These are phyloP conservation scores for Spinacia oleracea DNA, from an alignment of 179 eudicot genomes.

Conservation along the genomic window DNA sequence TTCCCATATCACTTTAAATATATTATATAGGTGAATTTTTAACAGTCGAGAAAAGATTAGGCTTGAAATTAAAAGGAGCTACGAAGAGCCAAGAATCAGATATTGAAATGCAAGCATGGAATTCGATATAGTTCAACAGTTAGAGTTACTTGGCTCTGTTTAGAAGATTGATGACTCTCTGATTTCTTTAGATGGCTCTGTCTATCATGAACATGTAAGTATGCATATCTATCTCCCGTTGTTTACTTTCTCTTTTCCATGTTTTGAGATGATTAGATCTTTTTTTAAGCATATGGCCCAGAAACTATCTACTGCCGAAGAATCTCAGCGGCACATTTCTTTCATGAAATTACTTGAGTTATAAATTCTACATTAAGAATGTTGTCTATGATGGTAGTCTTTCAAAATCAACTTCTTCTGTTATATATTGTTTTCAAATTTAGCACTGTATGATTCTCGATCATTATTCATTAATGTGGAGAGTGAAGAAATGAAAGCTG, in stretches of 20 bases:
- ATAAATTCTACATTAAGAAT: background rate
- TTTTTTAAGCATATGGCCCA: background rate
- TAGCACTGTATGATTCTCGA: background rate
- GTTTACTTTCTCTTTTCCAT: background rate
- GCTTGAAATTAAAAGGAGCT: constrained; percentile 90
- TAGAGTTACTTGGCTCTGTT: constrained; percentile 80
- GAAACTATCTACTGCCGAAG: constrained; percentile 5
- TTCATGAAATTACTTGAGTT: background rate
- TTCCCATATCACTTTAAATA: no score
- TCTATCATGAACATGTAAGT: constrained; percentile 92
- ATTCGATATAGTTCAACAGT: constrained; percentile 78
- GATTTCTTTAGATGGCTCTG: constrained; percentile 87
- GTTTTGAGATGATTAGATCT: background rate
- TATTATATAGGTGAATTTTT: constrained; percentile 11
- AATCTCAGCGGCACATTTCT: background rate
- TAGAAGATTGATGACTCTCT: constrained; percentile 72
- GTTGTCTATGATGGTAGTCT: constrained; percentile 10
- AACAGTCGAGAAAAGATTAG: constrained; percentile 89
- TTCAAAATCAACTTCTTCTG: background rate
- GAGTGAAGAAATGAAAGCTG: no score
- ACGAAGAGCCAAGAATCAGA: constrained; percentile 79
- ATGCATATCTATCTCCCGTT: constrained; percentile 9
- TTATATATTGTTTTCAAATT: background rate
- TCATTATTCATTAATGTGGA: background rate
- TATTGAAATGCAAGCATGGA: constrained; percentile 84